Evolutionary conservation across 352 stramenopile species (phyloP), one percentile per base, ranked within the genome.

Genomic region (Globisporangium perplexum): DNA sequence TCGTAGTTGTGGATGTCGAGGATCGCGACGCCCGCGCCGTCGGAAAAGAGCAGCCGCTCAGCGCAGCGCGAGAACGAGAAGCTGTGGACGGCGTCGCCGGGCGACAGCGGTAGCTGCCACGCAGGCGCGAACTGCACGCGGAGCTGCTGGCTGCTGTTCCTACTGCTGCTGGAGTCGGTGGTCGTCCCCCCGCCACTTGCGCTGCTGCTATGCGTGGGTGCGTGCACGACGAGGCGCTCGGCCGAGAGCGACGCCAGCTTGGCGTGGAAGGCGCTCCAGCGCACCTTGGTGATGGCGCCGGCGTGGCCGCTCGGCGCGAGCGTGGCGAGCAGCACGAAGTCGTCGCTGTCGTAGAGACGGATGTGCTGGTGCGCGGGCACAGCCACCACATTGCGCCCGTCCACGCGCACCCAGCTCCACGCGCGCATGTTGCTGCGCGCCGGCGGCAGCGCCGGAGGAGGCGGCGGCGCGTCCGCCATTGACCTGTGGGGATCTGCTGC

Each of bases 381-480:
- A 17, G 83, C 83, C 38, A 90, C 63, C 58, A 93, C 83, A 49
- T 90, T 93, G 59, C 79, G 79, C 38, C 83, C 78, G 60, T 93
- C 83, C 47, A 93, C 72, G 57, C 78, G 74, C 59, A 80, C 83
- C 83, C 83, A 93, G 55, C 76, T 86, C 80, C 83, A 93, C 45
- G 77, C 59, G 14, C 80, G 77, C 59, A 79, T 71, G 53, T 64
- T 62, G 53, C 44, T 59, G 44, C 35, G 44, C 24, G 31, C 36
- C 28, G 31, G 60, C 42, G 57, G 47, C 15, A 43, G 31, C n/a
- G 48, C 17, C 31, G 18, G 12, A 36, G 35, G 5, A 30, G 17
- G 4, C 36, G 10, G 22, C 17, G 35, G n/a, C 6, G n/a, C 18
- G 39, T 41, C 35, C 12, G 22, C 41, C 41, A 46, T 46, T 20